Evolutionary conservation across 495 filamentous ascomycete species (phyloP).

Genomic region (Cryomyces minteri): DNA sequence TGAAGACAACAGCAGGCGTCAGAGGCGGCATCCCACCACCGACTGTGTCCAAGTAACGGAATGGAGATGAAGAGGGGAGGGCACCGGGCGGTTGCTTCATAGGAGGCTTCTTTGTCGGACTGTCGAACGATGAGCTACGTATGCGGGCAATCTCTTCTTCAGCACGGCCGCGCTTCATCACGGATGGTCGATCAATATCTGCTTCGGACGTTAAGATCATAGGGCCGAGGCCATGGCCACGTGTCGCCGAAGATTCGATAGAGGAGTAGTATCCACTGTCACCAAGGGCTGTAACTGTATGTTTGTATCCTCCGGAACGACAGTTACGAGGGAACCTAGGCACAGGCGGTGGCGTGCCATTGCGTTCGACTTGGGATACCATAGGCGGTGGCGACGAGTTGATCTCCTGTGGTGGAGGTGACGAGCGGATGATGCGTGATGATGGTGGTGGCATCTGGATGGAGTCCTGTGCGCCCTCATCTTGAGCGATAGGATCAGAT

Average conservation of each 20-base stretch:
- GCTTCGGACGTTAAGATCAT: conserved; percentile 42
- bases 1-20: conserved; percentile 75
- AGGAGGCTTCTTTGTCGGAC: conserved; percentile 47
- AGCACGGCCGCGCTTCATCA: conserved; percentile 71
- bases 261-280: conserved; percentile 97
- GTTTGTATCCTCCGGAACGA: conserved; percentile 42
- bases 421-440: conserved; percentile 29
- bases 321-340: conserved; percentile 36
- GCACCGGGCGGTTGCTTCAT: conserved; percentile 28
- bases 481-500: conserved; percentile 46
- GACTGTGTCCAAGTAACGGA: conserved; percentile 47
- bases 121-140: conserved; percentile 82
- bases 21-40: conserved; percentile 31
- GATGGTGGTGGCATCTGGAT: conserved; percentile 15
- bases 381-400: conserved; percentile 69
- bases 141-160: conserved; percentile 94
- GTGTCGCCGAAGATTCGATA: conserved; percentile 79
- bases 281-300: conserved; percentile 58
- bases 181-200: conserved; percentile 45
- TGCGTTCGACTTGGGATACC: conserved; percentile 38
- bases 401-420: conserved; percentile 40
- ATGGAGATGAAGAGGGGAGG: conserved; percentile 39
- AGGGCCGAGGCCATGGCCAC: conserved; percentile 40
- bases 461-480: conserved; percentile 41
- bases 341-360: conserved; percentile 58